Conservation (phyloP, 495 filamentous ascomycete genomes). For the Bathelium albidoporum region DNA sequence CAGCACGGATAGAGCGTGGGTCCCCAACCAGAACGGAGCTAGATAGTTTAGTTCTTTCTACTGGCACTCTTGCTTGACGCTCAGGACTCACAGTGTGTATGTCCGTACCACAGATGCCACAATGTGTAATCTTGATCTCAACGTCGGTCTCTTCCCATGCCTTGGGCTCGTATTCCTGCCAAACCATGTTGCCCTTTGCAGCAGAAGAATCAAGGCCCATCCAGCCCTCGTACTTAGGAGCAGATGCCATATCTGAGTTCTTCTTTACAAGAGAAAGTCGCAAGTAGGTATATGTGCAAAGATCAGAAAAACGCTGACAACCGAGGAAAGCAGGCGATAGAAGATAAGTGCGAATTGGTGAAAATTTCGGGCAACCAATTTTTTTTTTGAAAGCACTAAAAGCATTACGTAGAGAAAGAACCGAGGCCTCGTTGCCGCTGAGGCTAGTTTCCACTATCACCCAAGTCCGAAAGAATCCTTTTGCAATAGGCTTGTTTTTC, state of each 20-base stretch:
- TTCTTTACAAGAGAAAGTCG: too few species aligned
- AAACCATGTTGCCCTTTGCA: constrained; percentile 59
- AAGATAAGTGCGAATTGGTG: too few species aligned
- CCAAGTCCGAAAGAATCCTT: too few species aligned
- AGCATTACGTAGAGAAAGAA: too few species aligned
- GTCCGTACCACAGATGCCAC: constrained; percentile 75
- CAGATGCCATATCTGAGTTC: neutral
- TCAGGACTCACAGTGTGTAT: constrained; percentile 56
- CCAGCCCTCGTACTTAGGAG: constrained; percentile 65
- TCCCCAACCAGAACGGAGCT: constrained; percentile 38
- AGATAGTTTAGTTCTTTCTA: neutral
- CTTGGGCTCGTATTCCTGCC: constrained; percentile 66
- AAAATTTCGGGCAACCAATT: too few species aligned
- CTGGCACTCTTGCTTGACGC: neutral
- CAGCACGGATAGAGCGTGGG: constrained; percentile 50
- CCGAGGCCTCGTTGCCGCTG: too few species aligned
- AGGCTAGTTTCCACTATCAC: too few species aligned
- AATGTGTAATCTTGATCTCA: constrained; percentile 69
- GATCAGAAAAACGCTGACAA: too few species aligned
- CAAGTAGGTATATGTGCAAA: too few species aligned
- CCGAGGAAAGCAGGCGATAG: too few species aligned
- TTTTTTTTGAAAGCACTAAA: too few species aligned
- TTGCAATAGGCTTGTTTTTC: too few species aligned
- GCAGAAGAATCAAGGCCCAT: constrained; percentile 51
- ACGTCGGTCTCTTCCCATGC: constrained; percentile 68